phyloP scores from a whole-genome alignment of 2,329 filamentous ascomycete species.

The Emergomyces pasteurianus region DNA sequence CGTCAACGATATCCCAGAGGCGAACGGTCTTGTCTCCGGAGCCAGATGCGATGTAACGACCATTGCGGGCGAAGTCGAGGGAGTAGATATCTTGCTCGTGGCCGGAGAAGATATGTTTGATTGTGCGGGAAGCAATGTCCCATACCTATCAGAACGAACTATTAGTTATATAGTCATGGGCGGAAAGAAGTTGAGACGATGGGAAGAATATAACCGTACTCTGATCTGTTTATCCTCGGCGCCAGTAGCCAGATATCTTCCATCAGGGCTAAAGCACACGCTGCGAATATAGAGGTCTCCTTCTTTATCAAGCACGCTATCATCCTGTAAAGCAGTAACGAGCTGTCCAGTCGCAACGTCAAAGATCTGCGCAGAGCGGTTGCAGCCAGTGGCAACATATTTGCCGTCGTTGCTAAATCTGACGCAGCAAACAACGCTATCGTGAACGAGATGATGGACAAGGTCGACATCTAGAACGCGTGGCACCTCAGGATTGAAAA shows the following conservation, averaged over 20 bases:
- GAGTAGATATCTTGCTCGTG: conserved; percentile 99
- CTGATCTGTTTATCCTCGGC: conserved; percentile 96
- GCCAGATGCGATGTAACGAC: conserved; percentile 86
- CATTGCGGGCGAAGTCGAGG: conserved; percentile 86
- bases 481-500: conserved; percentile 87
- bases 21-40: conserved; percentile 90
- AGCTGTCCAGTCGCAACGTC: conserved; percentile 80
- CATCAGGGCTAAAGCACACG: conserved; percentile 97
- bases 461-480: conserved; percentile 87
- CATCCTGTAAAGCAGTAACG: conserved; percentile 81
- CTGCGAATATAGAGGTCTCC: conserved; percentile 95
- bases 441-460: conserved; percentile 82
- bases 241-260: conserved; percentile 84
- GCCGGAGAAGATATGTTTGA: conserved; percentile 87
- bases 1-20: conserved; percentile 87
- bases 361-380: conserved; percentile 97
- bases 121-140: conserved; percentile 75
- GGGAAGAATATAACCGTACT: conserved; percentile 41
- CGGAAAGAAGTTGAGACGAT: not conserved
- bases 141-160: conserved; percentile 53
- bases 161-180: not conserved
- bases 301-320: conserved; percentile 62
- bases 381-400: conserved; percentile 93
- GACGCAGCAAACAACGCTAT: conserved; percentile 96
- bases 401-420: conserved; percentile 93